A percentile compares a stretch with the other conserved stretches of the same genome.
Conservation (phyloP, 2,329 filamentous ascomycete genomes). For the Neopestalotiopsis rosae region DNA sequence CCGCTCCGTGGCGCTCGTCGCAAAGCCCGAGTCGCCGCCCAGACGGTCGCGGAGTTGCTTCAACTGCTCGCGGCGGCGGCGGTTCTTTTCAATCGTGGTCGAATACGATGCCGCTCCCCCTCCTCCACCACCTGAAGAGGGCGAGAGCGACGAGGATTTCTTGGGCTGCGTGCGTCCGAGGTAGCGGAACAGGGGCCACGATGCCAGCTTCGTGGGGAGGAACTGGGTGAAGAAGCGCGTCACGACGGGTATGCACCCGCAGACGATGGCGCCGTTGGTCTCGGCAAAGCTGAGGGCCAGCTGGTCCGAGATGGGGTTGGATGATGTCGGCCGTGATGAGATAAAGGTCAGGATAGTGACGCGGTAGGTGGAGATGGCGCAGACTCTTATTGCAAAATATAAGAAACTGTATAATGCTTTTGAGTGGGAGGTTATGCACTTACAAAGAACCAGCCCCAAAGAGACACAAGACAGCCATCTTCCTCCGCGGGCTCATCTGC, state of each 20-base stretch:
- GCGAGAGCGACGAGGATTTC: not conserved
- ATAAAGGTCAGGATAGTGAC: constrained; percentile 15
- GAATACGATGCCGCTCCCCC: not conserved
- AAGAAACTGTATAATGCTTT: not conserved
- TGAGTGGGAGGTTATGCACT: not conserved
- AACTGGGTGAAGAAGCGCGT: constrained; percentile 19
- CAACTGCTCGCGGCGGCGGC: not conserved
- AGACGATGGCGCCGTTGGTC: constrained; percentile 20
- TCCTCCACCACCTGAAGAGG: not conserved
- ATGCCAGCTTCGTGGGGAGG: not conserved
- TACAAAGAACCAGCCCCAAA: constrained; percentile 16
- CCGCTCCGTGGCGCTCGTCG: not conserved
- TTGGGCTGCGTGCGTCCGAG: not conserved
- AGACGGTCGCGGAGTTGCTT: not conserved
- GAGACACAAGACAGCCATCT: constrained; percentile 13
- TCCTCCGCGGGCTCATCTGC: constrained; percentile 15
- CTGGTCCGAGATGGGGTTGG: constrained; percentile 2
- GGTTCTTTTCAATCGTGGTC: constrained; percentile 14
- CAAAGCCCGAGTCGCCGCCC: not conserved
- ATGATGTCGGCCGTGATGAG: not conserved
- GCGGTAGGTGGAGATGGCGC: constrained; percentile 16
- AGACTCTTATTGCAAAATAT: constrained; percentile 2
- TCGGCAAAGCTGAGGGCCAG: constrained; percentile 17
- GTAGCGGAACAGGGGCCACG: not conserved
- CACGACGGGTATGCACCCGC: constrained; percentile 13